These are phyloP conservation scores for Aspergillus campestris DNA, from an alignment of 495 filamentous ascomycete genomes.

Conservation along the genomic window DNA sequence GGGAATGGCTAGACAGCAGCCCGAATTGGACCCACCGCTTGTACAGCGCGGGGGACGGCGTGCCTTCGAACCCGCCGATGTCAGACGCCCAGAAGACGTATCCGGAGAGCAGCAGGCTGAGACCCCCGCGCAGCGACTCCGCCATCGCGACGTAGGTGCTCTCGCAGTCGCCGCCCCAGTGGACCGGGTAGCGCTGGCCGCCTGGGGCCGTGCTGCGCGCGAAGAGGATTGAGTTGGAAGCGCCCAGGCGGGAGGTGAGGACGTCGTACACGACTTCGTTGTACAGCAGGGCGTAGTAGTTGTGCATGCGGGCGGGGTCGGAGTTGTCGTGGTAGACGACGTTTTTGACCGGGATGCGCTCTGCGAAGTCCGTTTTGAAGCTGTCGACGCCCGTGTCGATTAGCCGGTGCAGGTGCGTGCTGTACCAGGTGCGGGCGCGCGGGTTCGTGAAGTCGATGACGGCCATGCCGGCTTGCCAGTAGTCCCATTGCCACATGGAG, in stretches of 20 bases:
- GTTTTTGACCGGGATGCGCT: slow-evolving; percentile 56
- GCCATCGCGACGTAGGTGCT: slow-evolving; percentile 66
- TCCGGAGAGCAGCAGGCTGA: slow-evolving; percentile 55
- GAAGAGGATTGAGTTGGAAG: slow-evolving; percentile 55
- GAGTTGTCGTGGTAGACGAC: slow-evolving; percentile 49
- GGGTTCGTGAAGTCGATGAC: slow-evolving; percentile 69
- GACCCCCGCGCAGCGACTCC: slow-evolving; percentile 61
- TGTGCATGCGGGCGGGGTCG: slow-evolving; percentile 61
- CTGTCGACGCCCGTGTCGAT: slow-evolving; percentile 59
- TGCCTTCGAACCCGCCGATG: slow-evolving; percentile 68
- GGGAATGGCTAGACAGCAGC: slow-evolving; percentile 56
- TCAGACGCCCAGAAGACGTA: slow-evolving; percentile 64
- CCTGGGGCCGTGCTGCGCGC: slow-evolving; percentile 59
- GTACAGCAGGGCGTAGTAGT: slow-evolving; percentile 65
- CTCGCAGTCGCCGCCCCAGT: slow-evolving; percentile 64
- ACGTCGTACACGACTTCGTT: slow-evolving; percentile 62
- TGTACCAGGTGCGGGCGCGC: slow-evolving; percentile 53
- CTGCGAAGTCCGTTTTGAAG: slow-evolving; percentile 70
- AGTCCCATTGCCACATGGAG: slow-evolving; percentile 65
- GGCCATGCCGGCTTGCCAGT: slow-evolving; percentile 70
- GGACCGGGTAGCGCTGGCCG: slow-evolving; percentile 58
- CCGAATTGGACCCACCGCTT: slow-evolving; percentile 73
- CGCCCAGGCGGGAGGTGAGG: slow-evolving; percentile 49
- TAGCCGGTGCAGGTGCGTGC: slow-evolving; percentile 45
- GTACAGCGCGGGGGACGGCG: slow-evolving; percentile 58